Evolutionary conservation across 805 yeast species (phyloP).

Genomic region (Saturnispora gosingensis): DNA sequence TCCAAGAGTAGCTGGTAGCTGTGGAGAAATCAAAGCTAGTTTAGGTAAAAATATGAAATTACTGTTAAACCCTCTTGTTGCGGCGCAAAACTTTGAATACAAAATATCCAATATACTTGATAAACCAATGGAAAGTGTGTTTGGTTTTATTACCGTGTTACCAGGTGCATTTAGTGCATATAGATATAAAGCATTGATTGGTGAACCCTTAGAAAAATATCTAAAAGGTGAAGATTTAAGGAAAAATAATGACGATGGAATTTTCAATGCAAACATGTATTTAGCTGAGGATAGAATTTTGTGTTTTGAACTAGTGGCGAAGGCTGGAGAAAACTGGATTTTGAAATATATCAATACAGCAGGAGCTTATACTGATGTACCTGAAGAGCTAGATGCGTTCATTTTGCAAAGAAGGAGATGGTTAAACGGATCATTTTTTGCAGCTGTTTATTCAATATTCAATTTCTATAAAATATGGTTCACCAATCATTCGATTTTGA

Average conservation of each 20-base stretch:
- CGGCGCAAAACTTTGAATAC: constrained; percentile 95
- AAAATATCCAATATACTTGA: constrained; percentile 91
- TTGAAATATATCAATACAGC: constrained; percentile 82
- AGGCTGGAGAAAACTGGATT: constrained; percentile 61
- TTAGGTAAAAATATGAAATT: constrained; percentile 46
- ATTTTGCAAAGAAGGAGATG: constrained; percentile 91
- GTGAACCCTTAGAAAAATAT: constrained; percentile 80
- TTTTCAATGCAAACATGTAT: constrained; percentile 93
- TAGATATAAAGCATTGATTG: constrained; percentile 72
- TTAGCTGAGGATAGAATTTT: constrained; percentile 93
- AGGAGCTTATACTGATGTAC: constrained; percentile 92
- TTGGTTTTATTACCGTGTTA: constrained; percentile 88
- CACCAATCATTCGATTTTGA: constrained; percentile 58
- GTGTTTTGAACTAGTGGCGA: constrained; percentile 94
- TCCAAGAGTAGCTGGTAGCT: constrained; percentile 88
- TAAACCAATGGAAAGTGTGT: constrained; percentile 90
- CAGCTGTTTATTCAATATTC: constrained; percentile 77
- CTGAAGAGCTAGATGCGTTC: constrained; percentile 77
- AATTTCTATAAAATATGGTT: constrained; percentile 72
- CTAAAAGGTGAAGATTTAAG: constrained; percentile 85
- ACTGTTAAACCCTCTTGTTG: constrained; percentile 77
- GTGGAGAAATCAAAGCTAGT: constrained; percentile 91
- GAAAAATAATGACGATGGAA: constrained; percentile 54
- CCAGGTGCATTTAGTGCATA: constrained; percentile 98
- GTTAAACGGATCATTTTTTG: constrained; percentile 95